Base-by-base conservation (phyloP, 2,329 filamentous ascomycete species). In the Fusarium torulosum region DNA sequence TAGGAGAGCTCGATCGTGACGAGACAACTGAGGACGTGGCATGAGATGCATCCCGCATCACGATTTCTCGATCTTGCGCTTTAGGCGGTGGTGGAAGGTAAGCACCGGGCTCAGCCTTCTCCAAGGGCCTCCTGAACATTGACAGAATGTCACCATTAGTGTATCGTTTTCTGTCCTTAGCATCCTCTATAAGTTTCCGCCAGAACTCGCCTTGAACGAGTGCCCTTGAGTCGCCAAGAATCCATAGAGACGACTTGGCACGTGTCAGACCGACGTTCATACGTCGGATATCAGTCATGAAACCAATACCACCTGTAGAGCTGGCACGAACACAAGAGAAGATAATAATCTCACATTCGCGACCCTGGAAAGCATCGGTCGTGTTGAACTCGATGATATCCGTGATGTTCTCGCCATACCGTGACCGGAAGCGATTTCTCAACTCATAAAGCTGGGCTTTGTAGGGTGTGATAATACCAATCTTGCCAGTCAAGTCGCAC, bases 231-330 rank as follows among this genome's bases (percentile, higher is more conserved):
- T 98, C 96, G 70, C 96, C 96, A 25, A 99, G 85, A 59, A 99
- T 95, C 92, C 95, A 99, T 11, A 99, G 85, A 33, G 95, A 97
- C 11, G 93, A 97, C 79, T 97, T 97, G 7, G 96, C 96, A 83
- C 96, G 91, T 21, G 96, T 99, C 62, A 99, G 84, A 81, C 96
- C 96, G 74, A 99, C 96, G 79, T 99, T 99, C 96, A 99, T 98
- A 85, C 96, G 95, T 60, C 96, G 90, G 75, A 99, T 97, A 77
- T 99, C 96, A 54, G 93, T 92, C 86, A 99, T 91, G 88, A 99
- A 99, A 85, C 96, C 96, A 75, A 99, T 97, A 74, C 95, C 94
- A n/a, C 92, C 91, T 9, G 91, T 92, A n/a, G 92, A 88, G 29
- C 91, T 95, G 21, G 96, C 95, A 81, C 96, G 90, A 63, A 99